Base-by-base conservation (phyloP, 257 asterid species). In the Plantago elongata region DNA sequence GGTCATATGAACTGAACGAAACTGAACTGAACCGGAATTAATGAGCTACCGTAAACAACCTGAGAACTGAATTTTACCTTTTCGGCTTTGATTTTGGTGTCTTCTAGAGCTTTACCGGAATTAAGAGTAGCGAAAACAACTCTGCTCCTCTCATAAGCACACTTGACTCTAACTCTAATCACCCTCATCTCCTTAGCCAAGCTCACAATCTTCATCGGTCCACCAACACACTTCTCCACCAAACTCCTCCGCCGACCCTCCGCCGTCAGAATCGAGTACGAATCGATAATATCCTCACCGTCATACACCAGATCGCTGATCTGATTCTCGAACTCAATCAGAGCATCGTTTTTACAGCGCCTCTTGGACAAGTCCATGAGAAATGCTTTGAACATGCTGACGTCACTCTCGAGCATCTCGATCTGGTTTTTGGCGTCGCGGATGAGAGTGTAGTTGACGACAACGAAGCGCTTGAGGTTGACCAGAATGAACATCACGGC, bases 381-480 rank as follows among this genome's bases (percentile, higher is more conserved):
- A 61, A 78, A 78, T 11, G 82, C 84, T 42, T 68, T 78, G 73
- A 78, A 66, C 46, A 76, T 65, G 7, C 67, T 69, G 11, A 81
- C 51, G 43, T 78, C 88, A 64, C 38, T 61, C 46, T 71, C 78
- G 54, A 81, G 74, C 46, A 64, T 61, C 16, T 79, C 76, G 46
- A 49, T 77, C 52, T 78, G 73, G 15, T 30, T 72, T 44, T 54
- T 64, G 5, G 82, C 68, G 34, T 58, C 69, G n/a, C 55, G 69
- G 51, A 81, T 74, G 64, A 76, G 52, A 0, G 65, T 55, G 13
- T 42, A 63, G 52, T 74, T 72, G 72, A 69, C 15, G 44, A 73
- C 14, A 42, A 75, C 27, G 37, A 69, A 27, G 18, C 72, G 73
- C 73, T 74, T 78, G 63, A 78, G 74, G 60, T 78, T 71, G 12